Conservation (phyloP, 805 yeast species). For the Candida michaelii region DNA sequence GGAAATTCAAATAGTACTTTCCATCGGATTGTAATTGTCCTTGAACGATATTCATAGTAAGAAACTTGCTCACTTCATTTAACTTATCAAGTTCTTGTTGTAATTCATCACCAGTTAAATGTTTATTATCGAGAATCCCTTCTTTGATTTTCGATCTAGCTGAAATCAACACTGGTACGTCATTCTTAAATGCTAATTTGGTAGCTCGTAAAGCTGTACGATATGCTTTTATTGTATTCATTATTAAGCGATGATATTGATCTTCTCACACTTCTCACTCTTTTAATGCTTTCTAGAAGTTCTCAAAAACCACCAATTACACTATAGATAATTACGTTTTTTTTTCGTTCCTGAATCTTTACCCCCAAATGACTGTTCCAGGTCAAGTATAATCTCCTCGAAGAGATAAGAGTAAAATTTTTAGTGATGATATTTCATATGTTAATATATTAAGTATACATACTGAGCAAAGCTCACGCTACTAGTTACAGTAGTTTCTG, state of each 20-base stretch:
- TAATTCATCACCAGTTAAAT: slow-evolving; percentile 19
- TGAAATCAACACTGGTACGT: slow-evolving; percentile 48
- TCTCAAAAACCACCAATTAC: too few relatives aligned
- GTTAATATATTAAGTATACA: too few relatives aligned
- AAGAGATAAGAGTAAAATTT: too few relatives aligned
- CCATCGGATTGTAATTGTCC: slow-evolving; percentile 54
- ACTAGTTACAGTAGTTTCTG: too few relatives aligned
- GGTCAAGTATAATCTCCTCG: too few relatives aligned
- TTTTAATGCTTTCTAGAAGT: too few relatives aligned
- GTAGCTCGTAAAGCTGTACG: slow-evolving; percentile 69
- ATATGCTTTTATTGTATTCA: slow-evolving; percentile 48
- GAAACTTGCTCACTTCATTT: slow-evolving; percentile 68
- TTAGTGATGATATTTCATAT: too few relatives aligned
- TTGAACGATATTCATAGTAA: slow-evolving; percentile 82
- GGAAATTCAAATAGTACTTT: slow-evolving; percentile 64
- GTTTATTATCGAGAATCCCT: slow-evolving; percentile 44
- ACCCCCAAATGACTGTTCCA: too few relatives aligned
- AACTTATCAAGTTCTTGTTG: slow-evolving; percentile 51
- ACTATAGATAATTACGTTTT: too few relatives aligned
- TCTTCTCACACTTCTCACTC: too few relatives aligned
- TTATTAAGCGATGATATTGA: slow-evolving; percentile 27
- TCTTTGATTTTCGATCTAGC: slow-evolving; percentile 60
- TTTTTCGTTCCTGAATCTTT: too few relatives aligned
- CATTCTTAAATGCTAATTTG: slow-evolving; percentile 55
- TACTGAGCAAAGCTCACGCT: too few relatives aligned